Conservation (phyloP, 2,329 filamentous ascomycete species). For the Penicillium italicum region DNA sequence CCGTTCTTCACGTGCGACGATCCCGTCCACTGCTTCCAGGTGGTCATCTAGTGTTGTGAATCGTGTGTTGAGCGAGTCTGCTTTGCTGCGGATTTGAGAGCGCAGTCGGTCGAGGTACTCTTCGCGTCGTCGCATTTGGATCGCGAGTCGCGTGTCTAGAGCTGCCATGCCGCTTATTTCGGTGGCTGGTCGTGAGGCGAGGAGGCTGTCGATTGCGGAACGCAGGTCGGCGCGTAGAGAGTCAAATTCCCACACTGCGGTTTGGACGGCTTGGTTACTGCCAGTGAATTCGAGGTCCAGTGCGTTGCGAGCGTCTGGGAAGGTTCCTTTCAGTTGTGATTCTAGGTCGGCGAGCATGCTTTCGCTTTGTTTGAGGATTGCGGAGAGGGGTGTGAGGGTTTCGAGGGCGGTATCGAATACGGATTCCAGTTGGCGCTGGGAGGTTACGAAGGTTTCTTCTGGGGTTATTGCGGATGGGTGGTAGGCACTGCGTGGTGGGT, state of each 20-base stretch:
- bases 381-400: constrained; percentile 25
- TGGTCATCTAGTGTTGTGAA: constrained; percentile 35
- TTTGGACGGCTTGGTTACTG: constrained; percentile 30
- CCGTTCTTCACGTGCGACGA: constrained; percentile 26
- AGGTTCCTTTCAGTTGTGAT: constrained; percentile 24
- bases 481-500: constrained; percentile 4
- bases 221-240: constrained; percentile 36
- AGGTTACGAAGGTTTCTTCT: constrained; percentile 18
- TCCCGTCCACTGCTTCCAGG: constrained; percentile 33
- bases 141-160: constrained; percentile 28
- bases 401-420: constrained; percentile 31
- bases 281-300: constrained; percentile 39
- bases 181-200: constrained; percentile 22
- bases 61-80: constrained; percentile 29
- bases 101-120: constrained; percentile 35
- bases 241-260: constrained; percentile 35
- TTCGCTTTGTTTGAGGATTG: constrained; percentile 31
- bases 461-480: constrained; percentile 14
- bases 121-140: constrained; percentile 30
- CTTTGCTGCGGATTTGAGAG: constrained; percentile 32
- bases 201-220: constrained; percentile 34
- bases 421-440: constrained; percentile 28
- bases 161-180: constrained; percentile 17
- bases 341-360: constrained; percentile 29
- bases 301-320: constrained; percentile 33